Evolutionary conservation across 106 monocot genomes (phyloP).

Genomic region (Amphibolis antarctica): DNA sequence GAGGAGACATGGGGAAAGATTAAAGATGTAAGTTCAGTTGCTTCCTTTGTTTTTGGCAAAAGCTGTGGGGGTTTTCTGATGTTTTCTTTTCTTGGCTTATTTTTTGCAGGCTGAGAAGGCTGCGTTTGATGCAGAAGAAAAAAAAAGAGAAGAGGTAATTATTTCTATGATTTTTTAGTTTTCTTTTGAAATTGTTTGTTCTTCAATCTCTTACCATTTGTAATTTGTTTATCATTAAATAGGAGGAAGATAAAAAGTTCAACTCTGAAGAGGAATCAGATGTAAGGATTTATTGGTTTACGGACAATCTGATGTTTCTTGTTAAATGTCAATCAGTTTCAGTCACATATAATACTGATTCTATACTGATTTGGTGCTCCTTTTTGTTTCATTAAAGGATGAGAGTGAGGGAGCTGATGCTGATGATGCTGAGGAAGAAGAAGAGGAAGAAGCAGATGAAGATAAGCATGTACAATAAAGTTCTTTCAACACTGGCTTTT

Average conservation of each 20-base stretch:
- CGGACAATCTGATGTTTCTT: no score
- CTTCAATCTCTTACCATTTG: not conserved
- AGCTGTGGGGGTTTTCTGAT: not conserved
- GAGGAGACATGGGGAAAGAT: conserved; percentile 81
- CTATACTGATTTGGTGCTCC: not conserved
- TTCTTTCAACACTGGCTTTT: not conserved
- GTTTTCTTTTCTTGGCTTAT: not conserved
- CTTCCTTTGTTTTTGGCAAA: not conserved
- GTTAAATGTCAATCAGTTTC: not conserved
- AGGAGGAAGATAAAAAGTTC: conserved; percentile 9
- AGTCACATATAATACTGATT: not conserved
- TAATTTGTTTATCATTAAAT: not conserved
- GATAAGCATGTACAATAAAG: conserved; percentile 1
- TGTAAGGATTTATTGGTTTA: not conserved
- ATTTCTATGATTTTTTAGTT: not conserved
- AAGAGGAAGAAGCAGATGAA: conserved; percentile 2
- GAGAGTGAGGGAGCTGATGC: not conserved
- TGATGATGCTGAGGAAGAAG: not conserved
- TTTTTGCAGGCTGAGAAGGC: conserved; percentile 67
- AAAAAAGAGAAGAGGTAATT: conserved; percentile 45
- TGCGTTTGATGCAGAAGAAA: conserved; percentile 67
- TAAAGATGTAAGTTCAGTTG: conserved; percentile 45
- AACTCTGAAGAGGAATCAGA: conserved; percentile 8
- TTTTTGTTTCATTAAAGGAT: not conserved
- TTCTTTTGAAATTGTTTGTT: not conserved